phyloP scores from a whole-genome alignment of 2,329 filamentous ascomycete species.

The Tolypocladium capitatum region DNA sequence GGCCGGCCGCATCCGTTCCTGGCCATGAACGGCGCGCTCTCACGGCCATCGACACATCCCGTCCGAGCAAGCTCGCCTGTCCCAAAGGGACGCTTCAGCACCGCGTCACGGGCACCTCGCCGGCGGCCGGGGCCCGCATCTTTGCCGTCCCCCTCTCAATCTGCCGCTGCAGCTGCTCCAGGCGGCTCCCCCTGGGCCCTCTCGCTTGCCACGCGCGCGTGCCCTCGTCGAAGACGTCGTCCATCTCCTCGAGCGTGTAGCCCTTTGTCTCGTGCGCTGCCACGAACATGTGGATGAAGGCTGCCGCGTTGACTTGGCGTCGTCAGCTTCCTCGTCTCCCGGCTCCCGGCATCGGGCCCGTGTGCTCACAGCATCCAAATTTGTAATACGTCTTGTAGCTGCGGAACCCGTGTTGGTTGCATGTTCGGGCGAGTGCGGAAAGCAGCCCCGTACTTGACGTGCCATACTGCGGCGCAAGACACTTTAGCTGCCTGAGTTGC shows the following conservation, averaged over 20 bases:
- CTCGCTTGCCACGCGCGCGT: conserved; percentile 43
- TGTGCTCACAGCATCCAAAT: conserved; percentile 44
- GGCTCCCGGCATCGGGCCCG: no score
- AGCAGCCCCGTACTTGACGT: conserved; percentile 30
- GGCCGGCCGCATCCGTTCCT: conserved; percentile 46
- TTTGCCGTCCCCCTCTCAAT: conserved; percentile 21
- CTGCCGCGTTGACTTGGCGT: conserved; percentile 41
- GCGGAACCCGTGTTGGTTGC: neutral
- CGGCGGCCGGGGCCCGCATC: no score
- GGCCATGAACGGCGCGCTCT: conserved; percentile 42
- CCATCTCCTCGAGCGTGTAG: conserved; percentile 65
- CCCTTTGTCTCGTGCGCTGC: conserved; percentile 53
- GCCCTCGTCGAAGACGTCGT: conserved; percentile 54
- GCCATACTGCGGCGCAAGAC: conserved; percentile 15
- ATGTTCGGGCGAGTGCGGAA: neutral
- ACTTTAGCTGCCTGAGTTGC: no score
- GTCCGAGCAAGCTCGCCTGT: no score
- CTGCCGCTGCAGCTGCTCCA: conserved; percentile 32
- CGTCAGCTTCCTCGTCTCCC: neutral
- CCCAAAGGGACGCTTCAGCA: no score
- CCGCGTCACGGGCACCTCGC: no score
- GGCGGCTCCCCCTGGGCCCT: conserved; percentile 23
- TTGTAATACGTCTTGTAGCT: conserved; percentile 55
- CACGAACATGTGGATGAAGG: conserved; percentile 57
- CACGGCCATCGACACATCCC: no score